These are phyloP conservation scores for Pseudopithomyces chartarum DNA, from an alignment of 2,329 filamentous ascomycete species.

Conservation along the genomic window DNA sequence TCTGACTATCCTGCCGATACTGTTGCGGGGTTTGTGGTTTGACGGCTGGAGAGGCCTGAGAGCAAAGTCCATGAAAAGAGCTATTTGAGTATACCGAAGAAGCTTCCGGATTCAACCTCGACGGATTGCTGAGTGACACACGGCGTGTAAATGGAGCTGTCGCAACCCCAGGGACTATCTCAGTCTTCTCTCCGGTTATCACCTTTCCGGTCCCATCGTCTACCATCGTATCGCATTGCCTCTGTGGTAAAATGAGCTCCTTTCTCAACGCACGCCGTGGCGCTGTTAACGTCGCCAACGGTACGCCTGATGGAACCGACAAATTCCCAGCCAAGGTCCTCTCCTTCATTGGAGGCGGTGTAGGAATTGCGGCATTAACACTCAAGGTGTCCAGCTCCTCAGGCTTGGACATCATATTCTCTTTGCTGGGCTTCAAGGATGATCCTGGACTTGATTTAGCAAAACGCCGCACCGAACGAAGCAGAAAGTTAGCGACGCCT, in stretches of 20 bases:
- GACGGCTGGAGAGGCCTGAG: constrained; percentile 19
- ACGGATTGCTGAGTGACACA: constrained; percentile 18
- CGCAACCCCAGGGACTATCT: constrained; percentile 7
- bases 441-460: constrained; percentile 13
- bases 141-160: constrained; percentile 13
- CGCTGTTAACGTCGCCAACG: constrained; percentile 10
- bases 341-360: constrained; percentile 9
- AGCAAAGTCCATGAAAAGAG: constrained; percentile 17
- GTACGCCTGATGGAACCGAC: neutral
- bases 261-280: constrained; percentile 20
- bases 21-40: constrained; percentile 15
- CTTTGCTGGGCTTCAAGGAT: neutral
- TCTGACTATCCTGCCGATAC: constrained; percentile 36
- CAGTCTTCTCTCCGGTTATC: constrained; percentile 9
- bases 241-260: constrained; percentile 10
- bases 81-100: constrained; percentile 33
- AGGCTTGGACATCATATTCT: neutral
- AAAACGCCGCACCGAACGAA: constrained; percentile 26
- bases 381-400: constrained; percentile 11
- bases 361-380: constrained; percentile 7
- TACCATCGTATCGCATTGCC: neutral
- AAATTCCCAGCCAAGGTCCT: neutral
- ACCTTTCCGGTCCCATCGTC: neutral
- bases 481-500: constrained; percentile 32
- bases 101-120: constrained; percentile 16